Evolutionary conservation across 1,139 yeast species (phyloP), one percentile per base, ranked within the genome.

Genomic region (Zygotorulaspora mrakii): DNA sequence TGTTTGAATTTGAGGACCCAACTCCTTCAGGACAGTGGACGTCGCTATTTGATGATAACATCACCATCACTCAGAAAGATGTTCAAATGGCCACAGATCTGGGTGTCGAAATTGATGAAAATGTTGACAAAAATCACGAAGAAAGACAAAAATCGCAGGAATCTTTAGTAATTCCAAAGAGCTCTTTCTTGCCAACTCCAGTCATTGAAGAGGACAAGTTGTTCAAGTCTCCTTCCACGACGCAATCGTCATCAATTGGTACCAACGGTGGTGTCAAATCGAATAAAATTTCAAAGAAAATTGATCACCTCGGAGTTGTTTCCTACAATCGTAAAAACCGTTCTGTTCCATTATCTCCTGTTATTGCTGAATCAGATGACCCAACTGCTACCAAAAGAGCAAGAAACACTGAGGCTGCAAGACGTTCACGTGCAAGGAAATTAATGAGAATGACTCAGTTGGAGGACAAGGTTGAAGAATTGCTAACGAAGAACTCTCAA

Each of bases 381-480:
- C 78, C 82, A 16, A 76, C 74, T 43, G 76, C 87, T 38, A 61
- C 85, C 57, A 86, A 89, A 64, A 79, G 98, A 58, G 96, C 96
- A 29, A 79, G 89, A 64, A 89, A 89, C 72, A 89, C 97, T 17
- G 96, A 88, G 64, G 96, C 97, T 46, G 97, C 97, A 11, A 79
- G 97, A 65, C 76, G 96, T 61, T 87, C 96, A 31, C 76, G 97
- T 55, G 95, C 95, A 29, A 79, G 95, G 66, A 87, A 88, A 68
- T 79, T 84, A 78, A 87, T 84, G 64, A 76, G 95, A 65, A 83
- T 89, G 86, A 60, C 66, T 44, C 94, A 86, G 61, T 71, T 89
- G 62, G 96, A 89, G 66, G 76, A 67, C 21, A 77, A 77, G 61
- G 94, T 89, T 43, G 86, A 81, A 50, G 75, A 65, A 31, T 71